A percentile compares a stretch with the other conserved stretches of the same genome.
phyloP scores from a whole-genome alignment of 2,329 filamentous ascomycete species.

The Fusarium protoensiforme region DNA sequence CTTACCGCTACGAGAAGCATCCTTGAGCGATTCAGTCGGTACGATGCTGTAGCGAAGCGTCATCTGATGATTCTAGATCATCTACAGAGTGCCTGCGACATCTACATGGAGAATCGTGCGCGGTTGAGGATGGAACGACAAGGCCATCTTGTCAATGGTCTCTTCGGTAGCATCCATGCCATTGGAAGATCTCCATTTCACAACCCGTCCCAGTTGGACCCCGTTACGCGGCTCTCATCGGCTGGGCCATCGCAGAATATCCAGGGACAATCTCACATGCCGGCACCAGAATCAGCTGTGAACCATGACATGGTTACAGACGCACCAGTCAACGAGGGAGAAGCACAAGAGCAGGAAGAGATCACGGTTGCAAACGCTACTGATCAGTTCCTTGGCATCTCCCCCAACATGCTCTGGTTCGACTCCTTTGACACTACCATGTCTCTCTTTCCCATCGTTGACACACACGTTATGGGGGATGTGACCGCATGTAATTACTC shows the following conservation, averaged over 20 bases:
- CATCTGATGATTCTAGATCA: conserved; percentile 40
- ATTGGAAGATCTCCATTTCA: conserved; percentile 27
- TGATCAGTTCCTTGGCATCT: conserved; percentile 38
- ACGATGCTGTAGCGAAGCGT: conserved; percentile 36
- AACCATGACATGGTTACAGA: background rate
- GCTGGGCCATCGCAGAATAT: background rate
- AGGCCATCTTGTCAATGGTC: conserved; percentile 35
- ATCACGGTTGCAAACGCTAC: conserved; percentile 17
- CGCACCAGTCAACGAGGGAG: background rate
- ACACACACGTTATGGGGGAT: conserved; percentile 32
- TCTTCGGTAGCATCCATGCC: conserved; percentile 38
- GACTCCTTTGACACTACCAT: conserved; percentile 42
- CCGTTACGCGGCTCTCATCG: background rate
- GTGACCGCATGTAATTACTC: background rate
- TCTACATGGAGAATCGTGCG: conserved; percentile 37
- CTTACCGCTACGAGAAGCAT: conserved; percentile 37
- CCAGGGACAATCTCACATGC: conserved; percentile 5
- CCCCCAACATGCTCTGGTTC: conserved; percentile 42
- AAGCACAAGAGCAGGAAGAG: conserved; percentile 13
- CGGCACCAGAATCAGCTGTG: background rate
- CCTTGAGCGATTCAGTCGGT: conserved; percentile 34
- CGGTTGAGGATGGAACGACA: conserved; percentile 38
- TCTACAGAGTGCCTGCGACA: conserved; percentile 36
- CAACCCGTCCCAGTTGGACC: background rate
- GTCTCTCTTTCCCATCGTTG: conserved; percentile 40